Base-by-base conservation (phyloP, 164 flowering plant genomes). In the Chimonanthus salicifolius region DNA sequence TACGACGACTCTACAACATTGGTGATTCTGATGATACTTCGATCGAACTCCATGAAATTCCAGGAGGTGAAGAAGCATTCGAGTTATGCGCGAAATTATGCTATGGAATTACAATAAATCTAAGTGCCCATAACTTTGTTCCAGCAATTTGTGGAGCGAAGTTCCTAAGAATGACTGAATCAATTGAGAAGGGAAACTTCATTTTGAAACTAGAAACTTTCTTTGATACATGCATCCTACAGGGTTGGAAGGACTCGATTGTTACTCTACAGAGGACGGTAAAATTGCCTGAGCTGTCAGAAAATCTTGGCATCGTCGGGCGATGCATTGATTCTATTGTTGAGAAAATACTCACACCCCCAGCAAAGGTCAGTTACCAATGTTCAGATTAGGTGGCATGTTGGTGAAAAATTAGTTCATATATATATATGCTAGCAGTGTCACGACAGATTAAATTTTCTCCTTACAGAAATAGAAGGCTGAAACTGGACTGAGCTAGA, bases 201-300 rank as follows among this genome's bases (percentile, higher is more conserved):
- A 71, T 87, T 5, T 66, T 51, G 11, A 94, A 92, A 72, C 88
- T 94, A 2, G 97, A 94, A 67, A 73, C 87, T 60, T 94, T 94
- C 86, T 89, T 91, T 82, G 75, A 49, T 54, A 86, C 97, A 2
- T 94, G 90, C 88, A 84, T 94, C 77, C 91, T 94, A 15, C 85
- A 88, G 76, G 95, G 95, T 10, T 94, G 98, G 99, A 94, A 87
- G 69, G 99, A 94, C 76, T 82, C 94, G n/a, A 80, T 94, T 63
- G 76, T 82, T 46, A 73, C 97, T 1, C 80, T 94, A 16, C 82
- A 88, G 77, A 78, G 79, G 67, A 87, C 94, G 3, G 72, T 51
- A 45, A 79, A 80, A 63, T 66, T 91, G 47, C 79, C 84, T 1
- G 89, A 89, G 71, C 88, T 90, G 91, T 87, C 94, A 0, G 92